Evolutionary conservation across 208 protist genomes (phyloP), one percentile per base, ranked within the genome.

Genomic region (Lotmaria passim): DNA sequence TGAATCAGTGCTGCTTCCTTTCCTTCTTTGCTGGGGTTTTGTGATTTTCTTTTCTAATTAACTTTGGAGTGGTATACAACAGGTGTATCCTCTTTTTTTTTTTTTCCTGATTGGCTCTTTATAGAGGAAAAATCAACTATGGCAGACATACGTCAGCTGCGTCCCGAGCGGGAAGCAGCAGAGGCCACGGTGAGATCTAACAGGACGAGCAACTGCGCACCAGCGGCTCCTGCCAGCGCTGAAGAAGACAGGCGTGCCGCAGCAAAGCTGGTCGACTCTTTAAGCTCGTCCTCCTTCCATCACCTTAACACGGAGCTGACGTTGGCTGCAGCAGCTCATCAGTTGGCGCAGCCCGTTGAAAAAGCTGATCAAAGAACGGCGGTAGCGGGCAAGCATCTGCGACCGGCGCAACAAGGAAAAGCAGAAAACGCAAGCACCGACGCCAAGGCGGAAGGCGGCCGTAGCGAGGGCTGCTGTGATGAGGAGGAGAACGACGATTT

Each of bases 101-200:
- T 64, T 59, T 28, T 50, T 68, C 7, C 50, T 56, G 36, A 7
- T 69, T 65, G 12, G 58, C 24, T 61, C 38, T 72, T 14, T 55
- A 43, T 19, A 12, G 1, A 14, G 21, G n/a, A 0, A 21, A 14
- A 39, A 39, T 39, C 6, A 12, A 14, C 12, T 39, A 39, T 39
- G 14, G 14, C 5, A 3, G 3, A 17, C 14, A 46, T 3, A 46
- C 41, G 5, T 46, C n/a, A 10, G 15, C n/a, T 15, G 15, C n/a
- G 14, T 46, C 11, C 11, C 36, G n/a, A n/a, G n/a, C n/a, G n/a
- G n/a, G n/a, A n/a, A n/a, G n/a, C n/a, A n/a, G n/a, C n/a, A n/a
- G n/a, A n/a, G n/a, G n/a, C n/a, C n/a, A n/a, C n/a, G n/a, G n/a
- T n/a, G n/a, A n/a, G n/a, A n/a, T n/a, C n/a, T n/a, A n/a, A n/a